A percentile compares a stretch with the other conserved stretches of the same genome.
Evolutionary conservation across 257 asterid species (phyloP).

Genomic region (Solanum pimpinellifolium): DNA sequence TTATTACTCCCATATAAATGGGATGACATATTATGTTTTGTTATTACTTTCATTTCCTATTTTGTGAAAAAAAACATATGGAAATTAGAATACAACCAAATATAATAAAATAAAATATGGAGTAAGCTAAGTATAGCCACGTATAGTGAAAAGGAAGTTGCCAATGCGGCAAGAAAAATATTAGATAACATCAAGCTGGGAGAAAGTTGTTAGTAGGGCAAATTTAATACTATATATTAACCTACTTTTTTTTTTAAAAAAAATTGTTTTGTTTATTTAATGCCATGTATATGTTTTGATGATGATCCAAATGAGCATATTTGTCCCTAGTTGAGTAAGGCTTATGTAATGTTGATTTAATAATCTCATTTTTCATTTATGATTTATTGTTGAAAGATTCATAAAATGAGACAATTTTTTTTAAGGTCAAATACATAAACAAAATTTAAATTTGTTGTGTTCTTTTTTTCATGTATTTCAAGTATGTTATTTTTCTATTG

Average conservation of each 20-base stretch:
- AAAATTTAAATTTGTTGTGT: too few relatives aligned
- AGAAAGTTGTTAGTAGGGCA: not conserved
- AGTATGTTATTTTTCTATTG: too few relatives aligned
- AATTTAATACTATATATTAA: not conserved
- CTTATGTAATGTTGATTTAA: not conserved
- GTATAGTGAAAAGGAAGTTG: not conserved
- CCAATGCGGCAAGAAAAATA: not conserved
- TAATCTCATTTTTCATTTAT: not conserved
- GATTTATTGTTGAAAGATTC: not conserved
- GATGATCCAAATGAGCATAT: not conserved
- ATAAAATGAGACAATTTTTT: too few relatives aligned
- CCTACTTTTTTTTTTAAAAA: too few relatives aligned
- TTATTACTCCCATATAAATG: too few relatives aligned
- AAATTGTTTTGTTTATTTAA: not conserved
- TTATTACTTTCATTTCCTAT: not conserved
- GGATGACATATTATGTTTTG: not conserved
- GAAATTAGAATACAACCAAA: not conserved
- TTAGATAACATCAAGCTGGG: not conserved
- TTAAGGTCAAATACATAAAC: too few relatives aligned
- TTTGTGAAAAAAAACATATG: not conserved
- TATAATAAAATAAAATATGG: not conserved
- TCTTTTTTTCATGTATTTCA: rapidly evolving
- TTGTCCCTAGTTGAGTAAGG: not conserved
- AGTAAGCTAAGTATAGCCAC: not conserved
- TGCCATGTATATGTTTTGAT: not conserved